Evolutionary conservation across 179 eudicot genomes (phyloP).

Genomic region (Beta macrorhiza): DNA sequence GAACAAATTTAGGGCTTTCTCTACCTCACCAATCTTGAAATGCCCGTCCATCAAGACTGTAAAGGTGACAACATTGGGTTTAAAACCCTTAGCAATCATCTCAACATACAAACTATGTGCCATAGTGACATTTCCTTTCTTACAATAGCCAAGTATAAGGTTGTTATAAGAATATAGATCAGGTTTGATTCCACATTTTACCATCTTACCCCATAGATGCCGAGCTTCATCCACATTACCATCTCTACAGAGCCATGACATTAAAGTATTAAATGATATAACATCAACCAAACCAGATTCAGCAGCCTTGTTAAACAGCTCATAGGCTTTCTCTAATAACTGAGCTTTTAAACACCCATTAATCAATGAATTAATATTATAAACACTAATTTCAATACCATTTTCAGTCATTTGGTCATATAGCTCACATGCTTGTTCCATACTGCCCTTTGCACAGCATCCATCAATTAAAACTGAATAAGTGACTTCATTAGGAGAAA

Average conservation of each 20-base stretch:
- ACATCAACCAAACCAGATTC: constrained; percentile 52
- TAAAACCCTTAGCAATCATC: constrained; percentile 42
- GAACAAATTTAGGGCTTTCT: constrained; percentile 46
- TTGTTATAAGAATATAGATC: constrained; percentile 54
- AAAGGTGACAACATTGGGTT: constrained; percentile 55
- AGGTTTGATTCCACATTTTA: constrained; percentile 48
- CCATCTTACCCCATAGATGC: constrained; percentile 54
- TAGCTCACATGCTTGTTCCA: constrained; percentile 57
- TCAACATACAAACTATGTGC: constrained; percentile 42
- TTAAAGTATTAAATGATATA: constrained; percentile 46
- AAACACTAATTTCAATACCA: constrained; percentile 51
- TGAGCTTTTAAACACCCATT: constrained; percentile 41
- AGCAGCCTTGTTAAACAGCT: constrained; percentile 42
- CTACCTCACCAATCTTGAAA: constrained; percentile 51
- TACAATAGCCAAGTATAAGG: constrained; percentile 50
- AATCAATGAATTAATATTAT: constrained; percentile 45
- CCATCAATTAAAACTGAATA: constrained; percentile 62
- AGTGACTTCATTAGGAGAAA: constrained; percentile 55
- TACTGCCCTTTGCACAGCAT: constrained; percentile 38
- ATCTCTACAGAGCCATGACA: constrained; percentile 49
- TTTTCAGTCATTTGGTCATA: constrained; percentile 49
- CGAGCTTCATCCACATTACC: constrained; percentile 54
- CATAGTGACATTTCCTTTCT: constrained; percentile 48
- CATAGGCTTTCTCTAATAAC: constrained; percentile 43
- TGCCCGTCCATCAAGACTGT: constrained; percentile 52